phyloP scores from a whole-genome alignment of 768 basidiomycete genomes.

The Leccinellum luteum region DNA sequence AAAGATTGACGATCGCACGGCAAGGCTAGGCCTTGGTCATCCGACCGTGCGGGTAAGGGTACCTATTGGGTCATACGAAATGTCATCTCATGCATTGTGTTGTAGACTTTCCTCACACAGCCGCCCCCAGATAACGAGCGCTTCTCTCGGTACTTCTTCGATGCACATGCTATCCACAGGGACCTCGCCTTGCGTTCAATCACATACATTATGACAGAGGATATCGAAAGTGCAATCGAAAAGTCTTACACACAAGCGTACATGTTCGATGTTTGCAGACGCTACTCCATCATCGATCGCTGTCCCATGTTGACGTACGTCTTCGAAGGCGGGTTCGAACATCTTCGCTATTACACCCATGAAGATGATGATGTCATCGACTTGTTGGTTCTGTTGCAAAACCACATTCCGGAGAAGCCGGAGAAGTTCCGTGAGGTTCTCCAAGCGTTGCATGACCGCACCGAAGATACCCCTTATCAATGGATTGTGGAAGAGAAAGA shows the following conservation, averaged over 20 bases:
- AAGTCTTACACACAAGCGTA: conserved; percentile 22
- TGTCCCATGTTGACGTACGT: conserved; percentile 30
- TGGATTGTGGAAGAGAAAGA: conserved; percentile 28
- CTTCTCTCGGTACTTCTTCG: conserved; percentile 20
- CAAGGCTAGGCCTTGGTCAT: conserved; percentile 22
- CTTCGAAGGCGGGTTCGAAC: conserved; percentile 27
- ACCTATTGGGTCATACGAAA: background rate
- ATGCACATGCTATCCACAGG: conserved; percentile 19
- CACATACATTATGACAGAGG: conserved; percentile 25
- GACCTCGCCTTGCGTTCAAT: conserved; percentile 31
- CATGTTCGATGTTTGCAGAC: conserved; percentile 29
- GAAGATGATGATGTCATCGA: conserved; percentile 28
- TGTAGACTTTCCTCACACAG: conserved; percentile 25
- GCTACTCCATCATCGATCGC: conserved; percentile 21
- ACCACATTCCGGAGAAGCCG: conserved; percentile 20
- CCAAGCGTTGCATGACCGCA: conserved; percentile 26
- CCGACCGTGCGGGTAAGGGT: conserved; percentile 22
- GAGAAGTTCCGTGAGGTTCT: conserved; percentile 22
- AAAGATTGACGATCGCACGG: conserved; percentile 24
- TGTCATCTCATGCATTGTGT: background rate
- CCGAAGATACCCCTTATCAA: conserved; percentile 19
- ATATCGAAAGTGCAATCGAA: conserved; percentile 23
- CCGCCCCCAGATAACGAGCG: conserved; percentile 11
- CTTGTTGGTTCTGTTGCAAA: conserved; percentile 18
- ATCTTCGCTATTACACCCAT: conserved; percentile 24